Conservation (phyloP, 257 asterid genomes). For the Lavandula angustifolia region DNA sequence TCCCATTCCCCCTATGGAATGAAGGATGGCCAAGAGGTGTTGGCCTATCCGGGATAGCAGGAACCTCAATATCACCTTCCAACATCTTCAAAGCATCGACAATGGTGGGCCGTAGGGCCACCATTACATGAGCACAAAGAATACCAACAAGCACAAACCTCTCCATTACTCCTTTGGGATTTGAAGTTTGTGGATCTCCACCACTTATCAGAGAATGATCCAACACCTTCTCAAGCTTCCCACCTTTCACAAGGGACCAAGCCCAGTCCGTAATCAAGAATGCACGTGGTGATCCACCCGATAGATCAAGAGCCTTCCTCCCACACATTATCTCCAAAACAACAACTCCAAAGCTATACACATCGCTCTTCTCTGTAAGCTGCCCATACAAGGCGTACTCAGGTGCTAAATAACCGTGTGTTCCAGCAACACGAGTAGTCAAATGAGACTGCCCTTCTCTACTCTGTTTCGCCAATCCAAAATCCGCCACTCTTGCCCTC, state of each 20-base stretch:
- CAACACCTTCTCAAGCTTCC: conserved; percentile 58
- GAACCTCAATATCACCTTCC: conserved; percentile 90
- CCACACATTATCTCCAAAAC: conserved; percentile 94
- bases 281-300: conserved; percentile 51
- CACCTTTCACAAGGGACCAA: conserved; percentile 72
- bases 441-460: conserved; percentile 84
- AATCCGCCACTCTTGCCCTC: conserved; percentile 94
- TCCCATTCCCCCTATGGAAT: conserved; percentile 39
- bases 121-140: conserved; percentile 91
- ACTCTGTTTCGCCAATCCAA: conserved; percentile 75
- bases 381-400: conserved; percentile 93
- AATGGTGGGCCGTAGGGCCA: conserved; percentile 85
- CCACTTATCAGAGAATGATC: conserved; percentile 50
- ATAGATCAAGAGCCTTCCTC: conserved; percentile 77
- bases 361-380: conserved; percentile 85
- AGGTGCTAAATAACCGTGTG: conserved; percentile 91
- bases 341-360: conserved; percentile 87
- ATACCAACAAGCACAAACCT: conserved; percentile 79
- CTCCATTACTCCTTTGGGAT: conserved; percentile 72
- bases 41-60: conserved; percentile 76
- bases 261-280: conserved; percentile 87
- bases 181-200: conserved; percentile 47
- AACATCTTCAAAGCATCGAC: conserved; percentile 79
- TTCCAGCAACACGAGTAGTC: conserved; percentile 91
- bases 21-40: conserved; percentile 71